A percentile compares a stretch with the other conserved stretches of the same genome.
phyloP scores from a whole-genome alignment of 2,329 filamentous ascomycete species.

The Fusarium begoniae region DNA sequence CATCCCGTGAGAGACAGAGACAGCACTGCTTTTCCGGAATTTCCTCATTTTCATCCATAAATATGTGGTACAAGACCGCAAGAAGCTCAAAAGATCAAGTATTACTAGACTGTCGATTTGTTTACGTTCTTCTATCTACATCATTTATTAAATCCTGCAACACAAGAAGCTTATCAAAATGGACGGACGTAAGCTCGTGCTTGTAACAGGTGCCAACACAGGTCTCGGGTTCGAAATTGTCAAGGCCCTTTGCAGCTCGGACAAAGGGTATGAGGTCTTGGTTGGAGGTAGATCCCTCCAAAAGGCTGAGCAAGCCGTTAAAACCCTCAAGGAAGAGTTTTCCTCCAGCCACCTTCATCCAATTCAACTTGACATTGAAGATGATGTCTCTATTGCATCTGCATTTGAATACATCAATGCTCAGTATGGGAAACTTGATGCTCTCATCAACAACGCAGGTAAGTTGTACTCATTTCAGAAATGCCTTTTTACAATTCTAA shows the following conservation, averaged over 20 bases:
- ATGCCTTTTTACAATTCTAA: not conserved
- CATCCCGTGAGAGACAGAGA: not conserved
- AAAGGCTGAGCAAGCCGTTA: not conserved
- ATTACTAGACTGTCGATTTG: not conserved
- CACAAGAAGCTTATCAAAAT: not conserved
- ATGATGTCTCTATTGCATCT: not conserved
- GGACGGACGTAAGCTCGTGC: not conserved
- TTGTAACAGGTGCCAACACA: not conserved
- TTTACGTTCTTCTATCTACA: not conserved
- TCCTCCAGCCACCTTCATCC: not conserved
- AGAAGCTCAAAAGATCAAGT: fast-evolving
- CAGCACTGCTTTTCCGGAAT: not conserved
- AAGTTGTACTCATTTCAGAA: fast-evolving
- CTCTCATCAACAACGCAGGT: not conserved
- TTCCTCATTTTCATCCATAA: not conserved
- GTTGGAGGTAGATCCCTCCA: not conserved
- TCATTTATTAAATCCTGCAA: too few species aligned
- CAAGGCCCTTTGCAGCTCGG: not conserved
- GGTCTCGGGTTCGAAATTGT: not conserved
- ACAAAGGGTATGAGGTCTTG: not conserved
- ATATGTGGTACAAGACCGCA: fast-evolving
- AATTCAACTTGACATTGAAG: not conserved
- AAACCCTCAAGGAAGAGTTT: not conserved
- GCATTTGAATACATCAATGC: not conserved
- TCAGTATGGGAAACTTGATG: not conserved